These are phyloP conservation scores for Metarhizium humberi DNA, from an alignment of 2,329 filamentous ascomycete species.

Conservation along the genomic window DNA sequence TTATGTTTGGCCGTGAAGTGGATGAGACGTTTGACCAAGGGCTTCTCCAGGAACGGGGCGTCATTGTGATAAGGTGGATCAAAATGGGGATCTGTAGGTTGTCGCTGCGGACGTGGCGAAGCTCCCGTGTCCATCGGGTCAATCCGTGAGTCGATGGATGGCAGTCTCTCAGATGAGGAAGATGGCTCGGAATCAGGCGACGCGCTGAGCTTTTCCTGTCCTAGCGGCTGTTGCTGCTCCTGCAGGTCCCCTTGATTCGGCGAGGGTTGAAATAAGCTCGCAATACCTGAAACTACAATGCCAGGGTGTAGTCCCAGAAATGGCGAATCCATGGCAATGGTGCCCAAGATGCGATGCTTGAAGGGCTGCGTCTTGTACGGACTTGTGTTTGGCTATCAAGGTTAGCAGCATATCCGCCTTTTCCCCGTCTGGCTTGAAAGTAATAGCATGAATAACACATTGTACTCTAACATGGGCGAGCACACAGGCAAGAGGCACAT, in stretches of 20 bases:
- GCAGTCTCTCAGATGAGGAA: constrained; percentile 9
- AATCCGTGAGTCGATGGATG: constrained; percentile 9
- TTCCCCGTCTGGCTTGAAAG: background rate
- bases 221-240: background rate
- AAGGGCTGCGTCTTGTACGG: constrained; percentile 33
- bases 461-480: background rate
- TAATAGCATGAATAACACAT: no score
- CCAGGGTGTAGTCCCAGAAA: constrained; percentile 85
- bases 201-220: background rate
- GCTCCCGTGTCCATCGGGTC: background rate
- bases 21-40: constrained; percentile 56
- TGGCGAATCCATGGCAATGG: constrained; percentile 75
- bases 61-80: constrained; percentile 73
- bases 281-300: constrained; percentile 71
- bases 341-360: constrained; percentile 70
- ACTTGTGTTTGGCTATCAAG: constrained; percentile 22
- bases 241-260: constrained; percentile 14
- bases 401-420: background rate
- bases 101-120: constrained; percentile 4
- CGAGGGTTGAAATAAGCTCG: constrained; percentile 59
- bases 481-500: background rate
- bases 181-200: constrained; percentile 6
- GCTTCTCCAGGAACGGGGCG: constrained; percentile 55
- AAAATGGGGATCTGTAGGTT: constrained; percentile 51
- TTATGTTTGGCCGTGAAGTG: constrained; percentile 79